These are phyloP conservation scores for Linnemannia schmuckeri DNA, from an alignment of 192 early-diverging fungal species.

Conservation along the genomic window DNA sequence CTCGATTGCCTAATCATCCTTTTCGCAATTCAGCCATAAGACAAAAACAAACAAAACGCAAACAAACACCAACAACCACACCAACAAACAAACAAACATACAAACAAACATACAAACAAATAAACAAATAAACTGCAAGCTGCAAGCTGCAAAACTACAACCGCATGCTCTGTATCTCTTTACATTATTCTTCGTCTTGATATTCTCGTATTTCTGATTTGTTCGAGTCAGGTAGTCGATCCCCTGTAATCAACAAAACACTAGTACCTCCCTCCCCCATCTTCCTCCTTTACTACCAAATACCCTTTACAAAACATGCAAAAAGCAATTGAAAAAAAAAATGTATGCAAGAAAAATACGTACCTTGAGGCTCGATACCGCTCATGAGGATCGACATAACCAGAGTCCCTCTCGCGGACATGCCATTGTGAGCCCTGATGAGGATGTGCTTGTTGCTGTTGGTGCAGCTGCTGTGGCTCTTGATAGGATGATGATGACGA, in stretches of 20 bases:
- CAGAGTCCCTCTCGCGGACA: slow-evolving; percentile 7
- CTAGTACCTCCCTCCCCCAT: too few species aligned
- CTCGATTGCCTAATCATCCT: neutral
- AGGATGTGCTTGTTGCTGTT: neutral
- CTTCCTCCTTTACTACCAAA: too few species aligned
- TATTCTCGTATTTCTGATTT: too few species aligned
- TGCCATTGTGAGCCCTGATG: neutral
- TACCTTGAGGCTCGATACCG: slow-evolving; percentile 27
- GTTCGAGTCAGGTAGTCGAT: too few species aligned
- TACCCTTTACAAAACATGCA: too few species aligned
- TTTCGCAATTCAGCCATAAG: neutral
- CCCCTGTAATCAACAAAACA: too few species aligned
- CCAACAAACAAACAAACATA: neutral
- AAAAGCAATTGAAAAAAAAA: neutral
- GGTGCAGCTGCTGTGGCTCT: neutral
- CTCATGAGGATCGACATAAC: slow-evolving; percentile 15
- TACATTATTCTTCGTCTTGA: too few species aligned
- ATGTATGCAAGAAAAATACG: neutral
- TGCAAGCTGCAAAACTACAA: too few species aligned
- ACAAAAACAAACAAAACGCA: neutral
- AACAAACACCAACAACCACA: neutral
- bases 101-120: neutral
- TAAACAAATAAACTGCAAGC: neutral
- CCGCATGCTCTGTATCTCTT: too few species aligned
- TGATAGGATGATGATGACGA: slow-evolving; percentile 13